Percentiles rank a stretch among this genome's conserved stretches.
phyloP scores from a whole-genome alignment of 441 rosid species.

The Erysimum cheiri region DNA sequence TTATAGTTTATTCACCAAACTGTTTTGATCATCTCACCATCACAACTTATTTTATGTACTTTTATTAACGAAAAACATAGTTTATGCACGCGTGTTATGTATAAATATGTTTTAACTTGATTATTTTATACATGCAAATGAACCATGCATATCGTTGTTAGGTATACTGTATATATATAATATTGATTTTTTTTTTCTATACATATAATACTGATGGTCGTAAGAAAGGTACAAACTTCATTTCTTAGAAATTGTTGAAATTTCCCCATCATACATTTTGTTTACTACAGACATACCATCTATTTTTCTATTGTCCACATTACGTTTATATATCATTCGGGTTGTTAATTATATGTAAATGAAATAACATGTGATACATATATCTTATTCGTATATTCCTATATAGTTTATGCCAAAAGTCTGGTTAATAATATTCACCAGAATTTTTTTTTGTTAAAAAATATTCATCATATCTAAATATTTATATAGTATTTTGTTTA shows the following conservation, averaged over 20 bases:
- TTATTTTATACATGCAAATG: background rate
- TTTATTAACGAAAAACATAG: no score
- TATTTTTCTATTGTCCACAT: background rate
- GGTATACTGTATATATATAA: constrained; percentile 10
- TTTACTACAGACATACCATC: background rate
- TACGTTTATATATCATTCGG: background rate
- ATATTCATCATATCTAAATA: background rate
- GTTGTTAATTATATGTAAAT: background rate
- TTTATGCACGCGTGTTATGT: background rate
- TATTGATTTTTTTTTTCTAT: background rate
- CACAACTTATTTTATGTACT: background rate
- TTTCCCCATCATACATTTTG: constrained; percentile 27
- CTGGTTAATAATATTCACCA: background rate
- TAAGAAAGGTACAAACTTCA: constrained; percentile 8
- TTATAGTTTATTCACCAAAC: background rate
- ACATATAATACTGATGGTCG: no score
- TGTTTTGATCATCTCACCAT: background rate
- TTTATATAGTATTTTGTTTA: background rate
- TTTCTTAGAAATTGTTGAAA: constrained; percentile 20
- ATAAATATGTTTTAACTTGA: constrained; percentile 2
- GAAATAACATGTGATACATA: constrained; percentile 1
- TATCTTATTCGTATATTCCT: background rate
- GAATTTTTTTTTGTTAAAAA: no score
- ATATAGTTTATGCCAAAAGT: background rate
- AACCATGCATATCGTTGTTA: constrained; percentile 21